Percentiles rank a stretch among this genome's conserved stretches.
Evolutionary conservation across 345 rosid species (phyloP).

Genomic region (Tarenaya hassleriana): DNA sequence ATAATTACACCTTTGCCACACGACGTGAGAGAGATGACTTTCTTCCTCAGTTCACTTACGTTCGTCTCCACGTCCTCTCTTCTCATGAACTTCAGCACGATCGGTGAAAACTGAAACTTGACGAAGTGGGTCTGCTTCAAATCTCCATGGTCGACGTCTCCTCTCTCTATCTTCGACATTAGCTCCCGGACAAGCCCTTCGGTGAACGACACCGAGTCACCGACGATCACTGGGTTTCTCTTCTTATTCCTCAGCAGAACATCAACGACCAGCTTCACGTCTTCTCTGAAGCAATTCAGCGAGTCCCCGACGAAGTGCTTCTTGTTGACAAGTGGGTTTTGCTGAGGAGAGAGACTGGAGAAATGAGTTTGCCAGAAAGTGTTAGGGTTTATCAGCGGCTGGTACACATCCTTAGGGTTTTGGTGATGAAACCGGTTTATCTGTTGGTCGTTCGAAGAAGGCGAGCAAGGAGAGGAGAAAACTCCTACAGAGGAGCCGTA

Average conservation of each 20-base stretch:
- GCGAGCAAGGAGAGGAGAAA: constrained; percentile 79
- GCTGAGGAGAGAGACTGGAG: constrained; percentile 43
- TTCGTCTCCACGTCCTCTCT: constrained; percentile 59
- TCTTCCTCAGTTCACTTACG: constrained; percentile 49
- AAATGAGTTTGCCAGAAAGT: constrained; percentile 62
- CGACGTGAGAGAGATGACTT: constrained; percentile 39
- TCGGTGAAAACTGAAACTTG: constrained; percentile 62
- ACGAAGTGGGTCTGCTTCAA: constrained; percentile 51
- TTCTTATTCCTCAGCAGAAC: constrained; percentile 51
- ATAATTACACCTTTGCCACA: constrained; percentile 55
- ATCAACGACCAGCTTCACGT: constrained; percentile 56
- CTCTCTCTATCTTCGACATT: constrained; percentile 52
- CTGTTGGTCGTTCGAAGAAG: constrained; percentile 31
- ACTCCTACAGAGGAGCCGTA: constrained; percentile 51
- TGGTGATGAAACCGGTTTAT: constrained; percentile 26
- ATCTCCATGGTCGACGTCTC: constrained; percentile 52
- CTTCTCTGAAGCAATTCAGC: constrained; percentile 38
- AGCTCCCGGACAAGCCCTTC: constrained; percentile 56
- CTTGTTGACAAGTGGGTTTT: constrained; percentile 40
- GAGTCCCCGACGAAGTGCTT: constrained; percentile 25
- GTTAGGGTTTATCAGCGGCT: constrained; percentile 36
- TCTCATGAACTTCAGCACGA: constrained; percentile 59
- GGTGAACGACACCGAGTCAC: constrained; percentile 50
- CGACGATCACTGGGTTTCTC: constrained; percentile 63
- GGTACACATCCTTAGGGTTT: constrained; percentile 31